These are phyloP conservation scores for Peronospora destructor DNA, from an alignment of 352 stramenopile species.

Conservation along the genomic window DNA sequence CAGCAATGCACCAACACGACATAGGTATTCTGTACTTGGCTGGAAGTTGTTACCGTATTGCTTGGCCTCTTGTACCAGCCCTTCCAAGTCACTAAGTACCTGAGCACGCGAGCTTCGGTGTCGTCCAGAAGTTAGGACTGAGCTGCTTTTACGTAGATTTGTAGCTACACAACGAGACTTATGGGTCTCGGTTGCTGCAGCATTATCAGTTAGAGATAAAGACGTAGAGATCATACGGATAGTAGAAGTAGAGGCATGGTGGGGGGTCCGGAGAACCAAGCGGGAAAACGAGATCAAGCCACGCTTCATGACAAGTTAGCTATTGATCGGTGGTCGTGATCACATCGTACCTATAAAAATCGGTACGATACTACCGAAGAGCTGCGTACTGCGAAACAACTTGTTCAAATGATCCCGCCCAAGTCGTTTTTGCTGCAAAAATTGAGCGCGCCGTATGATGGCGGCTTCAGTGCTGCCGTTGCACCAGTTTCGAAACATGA, in stretches of 20 bases:
- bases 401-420: slow-evolving; percentile 41
- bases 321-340: slow-evolving; percentile 1
- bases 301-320: too few relatives aligned
- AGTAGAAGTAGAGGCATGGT: not conserved
- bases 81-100: slow-evolving; percentile 33
- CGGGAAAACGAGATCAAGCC: slow-evolving; percentile 2
- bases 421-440: slow-evolving; percentile 71
- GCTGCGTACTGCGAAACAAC: not conserved
- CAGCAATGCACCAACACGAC: slow-evolving; percentile 34
- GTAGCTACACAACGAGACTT: slow-evolving; percentile 4
- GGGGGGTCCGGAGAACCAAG: slow-evolving; percentile 3
- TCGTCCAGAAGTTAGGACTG: not conserved
- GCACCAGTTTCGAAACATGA: not conserved
- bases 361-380: slow-evolving; percentile 1
- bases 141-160: slow-evolving; percentile 13
- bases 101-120: slow-evolving; percentile 11
- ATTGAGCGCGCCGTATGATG: slow-evolving; percentile 34
- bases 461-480: slow-evolving; percentile 11
- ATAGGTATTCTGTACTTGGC: slow-evolving; percentile 41
- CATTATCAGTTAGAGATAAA: not conserved
- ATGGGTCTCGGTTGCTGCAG: not conserved
- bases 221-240: slow-evolving; percentile 19
- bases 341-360: not conserved
- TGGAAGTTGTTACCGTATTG: slow-evolving; percentile 23
- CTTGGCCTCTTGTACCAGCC: slow-evolving; percentile 32